Conservation (phyloP, 768 basidiomycete genomes). For the Suillus brevipes region DNA sequence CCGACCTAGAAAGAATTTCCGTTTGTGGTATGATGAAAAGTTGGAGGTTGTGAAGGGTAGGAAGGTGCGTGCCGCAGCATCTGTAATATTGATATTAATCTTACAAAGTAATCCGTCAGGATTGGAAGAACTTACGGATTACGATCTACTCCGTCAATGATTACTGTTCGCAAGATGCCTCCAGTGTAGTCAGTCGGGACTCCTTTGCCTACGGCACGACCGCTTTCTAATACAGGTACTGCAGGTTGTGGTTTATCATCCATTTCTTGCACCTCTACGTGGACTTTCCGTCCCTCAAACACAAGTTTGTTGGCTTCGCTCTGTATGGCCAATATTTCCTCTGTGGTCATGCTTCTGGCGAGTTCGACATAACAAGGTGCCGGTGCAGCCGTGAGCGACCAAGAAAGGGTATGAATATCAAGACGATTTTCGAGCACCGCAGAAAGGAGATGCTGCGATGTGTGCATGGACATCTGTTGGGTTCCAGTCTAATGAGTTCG, state of each 20-base stretch:
- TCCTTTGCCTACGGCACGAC: constrained; percentile 51
- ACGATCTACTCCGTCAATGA: constrained; percentile 81
- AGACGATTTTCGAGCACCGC: constrained; percentile 71
- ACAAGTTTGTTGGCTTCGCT: constrained; percentile 65
- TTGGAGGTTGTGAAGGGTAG: constrained; percentile 71
- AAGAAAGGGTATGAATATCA: constrained; percentile 70
- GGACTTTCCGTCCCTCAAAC: constrained; percentile 64
- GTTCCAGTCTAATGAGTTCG: not conserved
- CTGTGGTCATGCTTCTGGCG: constrained; percentile 60
- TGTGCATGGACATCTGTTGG: constrained; percentile 77
- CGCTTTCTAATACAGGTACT: constrained; percentile 41
- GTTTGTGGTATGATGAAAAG: constrained; percentile 72
- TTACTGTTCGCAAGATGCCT: constrained; percentile 73
- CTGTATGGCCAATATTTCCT: constrained; percentile 65
- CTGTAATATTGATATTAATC: constrained; percentile 33
- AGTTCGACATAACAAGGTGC: constrained; percentile 77
- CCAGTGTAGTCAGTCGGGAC: constrained; percentile 76
- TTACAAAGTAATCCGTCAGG: constrained; percentile 14
- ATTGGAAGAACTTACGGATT: constrained; percentile 57
- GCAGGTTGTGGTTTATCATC: constrained; percentile 37
- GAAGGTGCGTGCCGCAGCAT: constrained; percentile 84
- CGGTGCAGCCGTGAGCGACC: constrained; percentile 75
- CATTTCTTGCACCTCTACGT: constrained; percentile 76
- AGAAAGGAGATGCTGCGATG: constrained; percentile 80
- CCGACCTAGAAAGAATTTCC: constrained; percentile 61